These are phyloP conservation scores for Quercus tomentella DNA, from an alignment of 331 rosid genomes.

Conservation along the genomic window DNA sequence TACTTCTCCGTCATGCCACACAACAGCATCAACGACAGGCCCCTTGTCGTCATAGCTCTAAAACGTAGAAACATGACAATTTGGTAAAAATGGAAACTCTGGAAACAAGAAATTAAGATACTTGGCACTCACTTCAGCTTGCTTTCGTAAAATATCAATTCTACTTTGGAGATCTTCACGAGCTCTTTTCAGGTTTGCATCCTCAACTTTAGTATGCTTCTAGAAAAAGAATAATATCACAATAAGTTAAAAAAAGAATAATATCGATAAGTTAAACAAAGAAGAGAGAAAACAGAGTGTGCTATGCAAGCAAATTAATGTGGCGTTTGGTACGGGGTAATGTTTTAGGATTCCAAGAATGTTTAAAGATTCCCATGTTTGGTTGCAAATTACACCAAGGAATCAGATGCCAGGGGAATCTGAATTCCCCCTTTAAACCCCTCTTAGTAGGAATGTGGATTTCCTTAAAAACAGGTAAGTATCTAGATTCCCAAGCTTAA, in stretches of 20 bases:
- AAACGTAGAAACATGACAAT: conserved; percentile 13
- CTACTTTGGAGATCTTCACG: conserved; percentile 77
- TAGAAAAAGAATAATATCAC: conserved; percentile 30
- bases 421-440: too few species aligned
- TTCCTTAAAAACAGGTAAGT: too few species aligned
- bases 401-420: too few species aligned
- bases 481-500: too few species aligned
- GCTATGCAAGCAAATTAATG: conserved; percentile 9
- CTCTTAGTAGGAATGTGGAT: too few species aligned
- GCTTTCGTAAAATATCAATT: conserved; percentile 68
- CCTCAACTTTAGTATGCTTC: conserved; percentile 60
- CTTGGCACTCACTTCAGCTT: conserved; percentile 65
- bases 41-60: conserved; percentile 89
- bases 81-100: neutral
- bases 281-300: conserved; percentile 3
- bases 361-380: too few species aligned
- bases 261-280: conserved; percentile 13
- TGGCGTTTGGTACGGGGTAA: too few species aligned
- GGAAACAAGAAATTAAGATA: conserved; percentile 7
- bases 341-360: too few species aligned
- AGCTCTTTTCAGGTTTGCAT: conserved; percentile 48
- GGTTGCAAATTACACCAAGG: too few species aligned
- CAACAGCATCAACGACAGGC: conserved; percentile 82
- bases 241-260: conserved; percentile 15
- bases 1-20: conserved; percentile 90